Evolutionary conservation across 1,284 basidiomycete genomes (phyloP).

Genomic region (Rhodotorula sp.): DNA sequence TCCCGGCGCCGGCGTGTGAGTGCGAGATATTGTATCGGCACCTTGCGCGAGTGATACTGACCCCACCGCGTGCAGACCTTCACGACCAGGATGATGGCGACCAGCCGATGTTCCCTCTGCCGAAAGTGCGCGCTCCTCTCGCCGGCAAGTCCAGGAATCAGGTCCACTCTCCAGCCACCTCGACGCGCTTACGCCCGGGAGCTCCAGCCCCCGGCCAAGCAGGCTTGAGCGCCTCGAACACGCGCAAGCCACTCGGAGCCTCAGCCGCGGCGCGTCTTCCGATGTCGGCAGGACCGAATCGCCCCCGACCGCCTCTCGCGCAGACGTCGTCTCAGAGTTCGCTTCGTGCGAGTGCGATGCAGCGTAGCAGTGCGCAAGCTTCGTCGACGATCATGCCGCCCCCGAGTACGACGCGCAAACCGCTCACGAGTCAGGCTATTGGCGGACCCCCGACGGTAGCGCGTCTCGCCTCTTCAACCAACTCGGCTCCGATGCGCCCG

Average conservation of each 20-base stretch:
- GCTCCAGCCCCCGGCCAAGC: too few species aligned
- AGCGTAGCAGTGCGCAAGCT: too few species aligned
- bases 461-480: neutral
- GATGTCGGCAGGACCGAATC: neutral
- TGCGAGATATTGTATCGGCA: neutral
- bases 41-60: neutral
- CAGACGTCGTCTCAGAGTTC: too few species aligned
- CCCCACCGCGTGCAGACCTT: neutral
- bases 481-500: neutral
- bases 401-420: too few species aligned
- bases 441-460: too few species aligned
- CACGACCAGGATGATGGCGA: neutral
- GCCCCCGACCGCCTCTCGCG: too few species aligned
- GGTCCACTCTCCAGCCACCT: neutral
- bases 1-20: neutral
- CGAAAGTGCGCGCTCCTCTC: slow-evolving; percentile 10
- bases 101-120: slow-evolving; percentile 18
- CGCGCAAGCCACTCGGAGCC: neutral
- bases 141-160: neutral
- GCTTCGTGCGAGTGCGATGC: too few species aligned
- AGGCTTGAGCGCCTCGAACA: neutral
- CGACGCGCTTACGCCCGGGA: neutral
- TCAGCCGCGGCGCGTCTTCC: neutral
- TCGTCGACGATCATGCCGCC: too few species aligned
- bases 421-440: too few species aligned